A percentile compares a stretch with the other conserved stretches of the same genome.
These are phyloP conservation scores for Xylaria sp. DNA, from an alignment of 2,329 filamentous ascomycete genomes.

Conservation along the genomic window DNA sequence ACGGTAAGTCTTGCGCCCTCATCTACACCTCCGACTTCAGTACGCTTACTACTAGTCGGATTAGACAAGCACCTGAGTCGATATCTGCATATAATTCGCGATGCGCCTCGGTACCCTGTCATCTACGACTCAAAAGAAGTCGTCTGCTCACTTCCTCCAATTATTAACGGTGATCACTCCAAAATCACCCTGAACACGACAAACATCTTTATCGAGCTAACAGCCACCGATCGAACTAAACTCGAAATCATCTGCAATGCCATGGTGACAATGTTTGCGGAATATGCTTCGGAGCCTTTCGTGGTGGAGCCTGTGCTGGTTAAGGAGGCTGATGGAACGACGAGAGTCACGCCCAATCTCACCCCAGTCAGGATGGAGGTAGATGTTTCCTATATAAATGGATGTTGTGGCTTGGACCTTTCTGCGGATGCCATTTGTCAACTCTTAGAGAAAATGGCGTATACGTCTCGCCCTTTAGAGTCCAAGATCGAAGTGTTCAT, in stretches of 20 bases:
- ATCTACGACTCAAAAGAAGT: constrained; percentile 89
- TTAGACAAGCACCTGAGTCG: constrained; percentile 86
- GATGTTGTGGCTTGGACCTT: constrained; percentile 85
- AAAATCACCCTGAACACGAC: constrained; percentile 93
- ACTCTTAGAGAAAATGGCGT: constrained; percentile 89
- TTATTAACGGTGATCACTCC: constrained; percentile 97
- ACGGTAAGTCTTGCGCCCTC: constrained; percentile 48
- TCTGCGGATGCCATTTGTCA: constrained; percentile 80
- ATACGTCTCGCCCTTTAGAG: constrained; percentile 79
- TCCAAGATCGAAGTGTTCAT: constrained; percentile 82
- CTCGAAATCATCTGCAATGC: constrained; percentile 96
- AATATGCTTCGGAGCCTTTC: constrained; percentile 88
- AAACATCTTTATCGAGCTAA: constrained; percentile 97
- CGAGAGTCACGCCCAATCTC: constrained; percentile 83
- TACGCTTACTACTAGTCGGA: constrained; percentile 26
- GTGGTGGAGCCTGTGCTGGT: constrained; percentile 93
- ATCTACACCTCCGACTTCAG: background rate
- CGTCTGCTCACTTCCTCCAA: constrained; percentile 94
- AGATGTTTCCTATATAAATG: constrained; percentile 93
- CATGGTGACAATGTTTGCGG: constrained; percentile 96
- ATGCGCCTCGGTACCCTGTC: constrained; percentile 93
- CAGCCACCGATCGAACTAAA: constrained; percentile 95
- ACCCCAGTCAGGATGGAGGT: constrained; percentile 80
- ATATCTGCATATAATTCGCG: constrained; percentile 93
- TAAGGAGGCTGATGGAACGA: constrained; percentile 89